phyloP scores from a whole-genome alignment of 257 asterid species.

The Scutellaria minor region DNA sequence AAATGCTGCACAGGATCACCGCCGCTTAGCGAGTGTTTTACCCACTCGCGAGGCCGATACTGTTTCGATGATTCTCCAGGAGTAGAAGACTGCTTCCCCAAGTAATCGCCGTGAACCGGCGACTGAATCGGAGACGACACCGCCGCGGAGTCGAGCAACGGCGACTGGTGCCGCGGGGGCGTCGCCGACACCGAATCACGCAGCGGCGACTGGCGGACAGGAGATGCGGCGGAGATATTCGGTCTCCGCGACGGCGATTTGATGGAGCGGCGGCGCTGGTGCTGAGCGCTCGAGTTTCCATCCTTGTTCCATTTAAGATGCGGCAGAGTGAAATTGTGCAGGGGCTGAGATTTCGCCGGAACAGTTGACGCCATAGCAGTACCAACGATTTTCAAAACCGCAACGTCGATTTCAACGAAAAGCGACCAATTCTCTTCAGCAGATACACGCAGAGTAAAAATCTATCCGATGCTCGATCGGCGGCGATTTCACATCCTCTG shows the following conservation, averaged over 20 bases:
- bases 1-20: slow-evolving; percentile 42
- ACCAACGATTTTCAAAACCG: slow-evolving; percentile 33
- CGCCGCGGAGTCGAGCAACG: slow-evolving; percentile 37
- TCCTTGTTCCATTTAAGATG: slow-evolving; percentile 74
- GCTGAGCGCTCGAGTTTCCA: slow-evolving; percentile 46
- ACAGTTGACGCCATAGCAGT: slow-evolving; percentile 53
- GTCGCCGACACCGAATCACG: slow-evolving; percentile 42
- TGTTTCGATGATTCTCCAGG: slow-evolving; percentile 41
- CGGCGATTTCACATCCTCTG: slow-evolving; percentile 28
- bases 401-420: slow-evolving; percentile 30
- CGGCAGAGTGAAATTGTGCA: slow-evolving; percentile 66
- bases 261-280: slow-evolving; percentile 61
- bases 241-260: slow-evolving; percentile 58
- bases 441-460: not conserved
- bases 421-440: not conserved
- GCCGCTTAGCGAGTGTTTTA: slow-evolving; percentile 34
- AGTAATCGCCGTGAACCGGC: slow-evolving; percentile 38
- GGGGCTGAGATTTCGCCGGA: slow-evolving; percentile 76
- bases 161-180: slow-evolving; percentile 42
- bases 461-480: slow-evolving; percentile 37
- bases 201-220: slow-evolving; percentile 53
- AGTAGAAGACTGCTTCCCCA: slow-evolving; percentile 42
- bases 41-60: slow-evolving; percentile 40
- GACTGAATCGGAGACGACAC: slow-evolving; percentile 37
- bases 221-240: slow-evolving; percentile 47